Evolutionary conservation across 768 basidiomycete genomes (phyloP).

Genomic region (Tricholoma sp.): DNA sequence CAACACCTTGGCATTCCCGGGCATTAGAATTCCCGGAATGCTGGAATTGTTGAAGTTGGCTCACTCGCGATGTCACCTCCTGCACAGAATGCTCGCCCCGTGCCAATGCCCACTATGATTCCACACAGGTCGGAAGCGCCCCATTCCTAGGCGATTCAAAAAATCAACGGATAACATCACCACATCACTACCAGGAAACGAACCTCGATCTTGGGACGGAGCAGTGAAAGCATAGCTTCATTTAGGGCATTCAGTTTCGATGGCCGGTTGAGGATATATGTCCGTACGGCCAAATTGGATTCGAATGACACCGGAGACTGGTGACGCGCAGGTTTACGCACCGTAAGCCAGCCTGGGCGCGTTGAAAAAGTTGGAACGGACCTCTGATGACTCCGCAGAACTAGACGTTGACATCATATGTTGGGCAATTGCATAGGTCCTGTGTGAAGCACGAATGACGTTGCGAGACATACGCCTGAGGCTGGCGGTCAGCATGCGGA

Average conservation of each 20-base stretch:
- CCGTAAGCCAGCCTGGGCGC: constrained; percentile 3
- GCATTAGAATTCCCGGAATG: constrained; percentile 1
- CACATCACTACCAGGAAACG: constrained; percentile 12
- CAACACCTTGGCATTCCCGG: constrained; percentile 42
- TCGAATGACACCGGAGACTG: constrained; percentile 63
- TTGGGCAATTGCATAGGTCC: constrained; percentile 40
- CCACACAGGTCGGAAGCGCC: constrained; percentile 62
- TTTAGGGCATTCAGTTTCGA: constrained; percentile 80
- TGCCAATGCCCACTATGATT: constrained; percentile 67
- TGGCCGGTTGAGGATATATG: constrained; percentile 77
- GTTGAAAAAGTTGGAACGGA: constrained; percentile 18
- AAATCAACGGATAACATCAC: constrained; percentile 7
- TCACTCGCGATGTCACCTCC: constrained; percentile 91
- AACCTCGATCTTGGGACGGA: constrained; percentile 77
- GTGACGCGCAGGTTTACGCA: constrained; percentile 11
- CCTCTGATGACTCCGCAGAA: constrained; percentile 29
- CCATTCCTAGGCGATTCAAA: constrained; percentile 57
- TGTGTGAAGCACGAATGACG: constrained; percentile 30
- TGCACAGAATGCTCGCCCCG: constrained; percentile 81
- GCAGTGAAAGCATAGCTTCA: constrained; percentile 64
- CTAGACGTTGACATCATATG: constrained; percentile 43
- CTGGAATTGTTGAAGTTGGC: constrained; percentile 22
- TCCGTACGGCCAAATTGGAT: constrained; percentile 56
- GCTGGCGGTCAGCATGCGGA: constrained; percentile 14
- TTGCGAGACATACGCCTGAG: constrained; percentile 39